Base-by-base conservation (phyloP, 441 rosid genomes). In the Erysimum pusillum region DNA sequence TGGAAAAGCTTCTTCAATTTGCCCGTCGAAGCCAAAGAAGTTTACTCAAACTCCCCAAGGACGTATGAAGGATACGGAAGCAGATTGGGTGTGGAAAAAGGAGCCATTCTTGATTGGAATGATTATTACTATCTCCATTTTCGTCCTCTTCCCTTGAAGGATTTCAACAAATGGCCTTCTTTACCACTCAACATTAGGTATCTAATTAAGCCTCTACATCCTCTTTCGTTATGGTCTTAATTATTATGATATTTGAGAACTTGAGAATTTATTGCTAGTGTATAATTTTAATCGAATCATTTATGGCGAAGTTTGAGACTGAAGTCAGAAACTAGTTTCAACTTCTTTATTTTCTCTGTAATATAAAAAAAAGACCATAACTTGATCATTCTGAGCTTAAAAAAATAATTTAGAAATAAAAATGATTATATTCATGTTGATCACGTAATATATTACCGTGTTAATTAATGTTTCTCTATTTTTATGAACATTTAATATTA, bases 31-130 rank as follows among this genome's bases (percentile, higher is more conserved):
- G 67, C 75, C 8, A 92, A 92, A 73, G 91, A 87, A 46, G 45
- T 66, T 28, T 82, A 87, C 67, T 90, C 94, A 4, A 92, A 92
- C 75, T 71, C 85, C 0, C 97, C 97, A 4, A 83, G 44, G 53
- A 90, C 94, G 11, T 92, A 92, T 22, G 97, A 92, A 82, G 97
- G 97, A 1, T 92, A 92, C 35, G 98, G 98, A 7, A 92, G 97
- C 76, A 79, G 96, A 64, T 70, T 92, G 65, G 97, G 97, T 17
- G 76, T 90, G 10, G 84, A 90, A 18, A 90, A 89, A 67, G 94
- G 91, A 44, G 96, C 97, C 36, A 80, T 84, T 80, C 97, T 92
- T 74, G 97, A 92, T 77, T 92, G 97, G 97, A 86, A 87, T 54
- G 96, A 92, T 58, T 92, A 92, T 76, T 92, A 87, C 54, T 92